Conservation (phyloP, 2,329 filamentous ascomycete species). For the Microdochium trichocladiopsis region DNA sequence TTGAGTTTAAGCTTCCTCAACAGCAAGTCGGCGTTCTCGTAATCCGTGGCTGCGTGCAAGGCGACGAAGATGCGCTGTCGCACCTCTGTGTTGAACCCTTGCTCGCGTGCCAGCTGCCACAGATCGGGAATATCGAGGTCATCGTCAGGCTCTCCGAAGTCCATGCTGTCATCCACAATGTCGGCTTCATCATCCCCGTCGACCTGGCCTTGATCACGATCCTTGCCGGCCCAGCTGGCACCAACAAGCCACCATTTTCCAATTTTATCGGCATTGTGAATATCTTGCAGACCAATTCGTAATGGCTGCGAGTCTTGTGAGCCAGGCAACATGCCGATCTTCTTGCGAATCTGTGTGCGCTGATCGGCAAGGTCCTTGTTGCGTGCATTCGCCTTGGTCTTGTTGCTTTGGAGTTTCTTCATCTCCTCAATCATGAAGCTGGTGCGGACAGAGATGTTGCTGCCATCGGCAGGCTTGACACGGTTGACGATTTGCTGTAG, state of each 20-base stretch:
- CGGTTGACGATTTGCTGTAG: conserved; percentile 83
- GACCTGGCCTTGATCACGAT: conserved; percentile 18
- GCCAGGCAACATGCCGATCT: conserved; percentile 67
- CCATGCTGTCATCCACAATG: conserved; percentile 20
- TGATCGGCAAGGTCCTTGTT: conserved; percentile 74
- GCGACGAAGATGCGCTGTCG: conserved; percentile 89
- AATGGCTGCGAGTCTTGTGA: conserved; percentile 60
- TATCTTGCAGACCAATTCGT: conserved; percentile 73
- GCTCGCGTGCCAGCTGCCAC: conserved; percentile 64
- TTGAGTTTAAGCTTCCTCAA: conserved; percentile 79
- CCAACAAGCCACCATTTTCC: conserved; percentile 99
- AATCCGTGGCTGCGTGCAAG: conserved; percentile 79
- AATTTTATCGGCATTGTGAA: conserved; percentile 74
- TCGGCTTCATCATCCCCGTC: conserved; percentile 26
- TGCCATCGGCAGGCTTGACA: conserved; percentile 65
- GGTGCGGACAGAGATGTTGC: conserved; percentile 75
- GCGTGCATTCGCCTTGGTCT: conserved; percentile 66
- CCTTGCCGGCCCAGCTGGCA: conserved; percentile 68
- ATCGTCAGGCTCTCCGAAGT: conserved; percentile 19
- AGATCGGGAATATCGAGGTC: conserved; percentile 60
- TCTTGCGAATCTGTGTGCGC: conserved; percentile 82
- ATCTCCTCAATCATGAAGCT: conserved; percentile 98
- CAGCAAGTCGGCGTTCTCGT: conserved; percentile 73
- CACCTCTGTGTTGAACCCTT: conserved; percentile 81
- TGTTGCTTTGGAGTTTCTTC: conserved; percentile 90